These are phyloP conservation scores for Picea sitchensis DNA, from an alignment of 75 land plant species.

Conservation along the genomic window DNA sequence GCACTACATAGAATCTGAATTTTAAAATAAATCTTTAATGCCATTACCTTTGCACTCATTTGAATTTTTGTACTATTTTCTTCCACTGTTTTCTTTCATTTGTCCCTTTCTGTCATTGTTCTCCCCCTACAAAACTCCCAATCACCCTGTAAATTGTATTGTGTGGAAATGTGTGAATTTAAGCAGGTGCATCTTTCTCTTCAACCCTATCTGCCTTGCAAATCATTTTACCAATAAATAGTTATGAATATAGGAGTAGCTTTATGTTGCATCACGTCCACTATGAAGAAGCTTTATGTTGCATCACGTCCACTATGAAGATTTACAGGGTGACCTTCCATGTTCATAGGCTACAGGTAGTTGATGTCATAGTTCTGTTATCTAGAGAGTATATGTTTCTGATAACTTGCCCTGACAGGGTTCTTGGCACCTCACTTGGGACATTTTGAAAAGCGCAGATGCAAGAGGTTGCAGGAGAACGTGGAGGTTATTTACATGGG, in stretches of 20 bases:
- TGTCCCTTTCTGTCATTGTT: too few relatives aligned
- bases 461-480: slow-evolving; percentile 99
- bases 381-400: slow-evolving; percentile 29
- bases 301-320: too few relatives aligned
- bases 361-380: neutral
- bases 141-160: neutral
- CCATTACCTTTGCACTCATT: too few relatives aligned
- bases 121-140: too few relatives aligned
- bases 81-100: too few relatives aligned
- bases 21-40: too few relatives aligned
- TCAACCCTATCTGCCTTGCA: neutral
- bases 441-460: slow-evolving; percentile 66
- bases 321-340: too few relatives aligned
- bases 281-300: too few relatives aligned
- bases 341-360: neutral
- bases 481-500: slow-evolving; percentile 99
- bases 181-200: neutral
- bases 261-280: too few relatives aligned
- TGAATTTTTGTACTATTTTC: too few relatives aligned
- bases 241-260: neutral
- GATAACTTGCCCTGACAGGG: slow-evolving; percentile 99
- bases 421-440: slow-evolving; percentile 64
- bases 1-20: too few relatives aligned
- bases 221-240: slow-evolving; percentile 1
- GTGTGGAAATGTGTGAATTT: neutral